These are phyloP conservation scores for Stachybotrys chlorohalonatus DNA, from an alignment of 2,329 filamentous ascomycete species.

Conservation along the genomic window DNA sequence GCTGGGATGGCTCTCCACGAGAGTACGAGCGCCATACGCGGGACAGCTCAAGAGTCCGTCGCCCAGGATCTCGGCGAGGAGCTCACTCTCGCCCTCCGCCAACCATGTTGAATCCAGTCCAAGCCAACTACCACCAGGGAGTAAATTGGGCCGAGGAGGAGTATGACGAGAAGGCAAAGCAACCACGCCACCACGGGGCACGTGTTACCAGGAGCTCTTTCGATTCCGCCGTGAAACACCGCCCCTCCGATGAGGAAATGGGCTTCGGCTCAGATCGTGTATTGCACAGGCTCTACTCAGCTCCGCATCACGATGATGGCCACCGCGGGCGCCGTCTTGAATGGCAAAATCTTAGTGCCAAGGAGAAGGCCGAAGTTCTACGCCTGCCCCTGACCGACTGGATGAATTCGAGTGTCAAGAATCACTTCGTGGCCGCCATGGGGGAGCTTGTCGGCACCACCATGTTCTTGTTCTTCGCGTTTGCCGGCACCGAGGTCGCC, in stretches of 20 bases:
- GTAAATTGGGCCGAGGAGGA: slow-evolving; percentile 14
- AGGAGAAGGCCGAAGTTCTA: slow-evolving; percentile 33
- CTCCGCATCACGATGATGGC: slow-evolving; percentile 3
- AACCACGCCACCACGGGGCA: slow-evolving; percentile 8
- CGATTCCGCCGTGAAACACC: slow-evolving; percentile 7
- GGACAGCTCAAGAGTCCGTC: slow-evolving; percentile 10
- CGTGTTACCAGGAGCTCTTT: slow-evolving; percentile 6
- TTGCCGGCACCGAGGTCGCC: slow-evolving; percentile 29
- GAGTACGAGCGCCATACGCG: slow-evolving; percentile 17
- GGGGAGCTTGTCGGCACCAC: slow-evolving; percentile 32
- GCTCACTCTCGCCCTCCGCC: slow-evolving; percentile 12
- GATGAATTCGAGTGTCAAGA: slow-evolving; percentile 38
- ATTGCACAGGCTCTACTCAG: background rate
- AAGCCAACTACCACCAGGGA: slow-evolving; percentile 2
- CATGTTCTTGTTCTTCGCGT: slow-evolving; percentile 34
- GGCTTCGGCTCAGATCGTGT: slow-evolving; percentile 4
- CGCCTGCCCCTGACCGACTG: slow-evolving; percentile 33
- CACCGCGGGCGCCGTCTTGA: slow-evolving; percentile 17
- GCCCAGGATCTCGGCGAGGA: slow-evolving; percentile 11
- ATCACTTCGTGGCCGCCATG: slow-evolving; percentile 27
- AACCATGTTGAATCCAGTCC: slow-evolving; percentile 12
- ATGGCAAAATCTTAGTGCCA: slow-evolving; percentile 26
- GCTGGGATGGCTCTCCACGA: slow-evolving; percentile 8
- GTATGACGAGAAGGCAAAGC: slow-evolving; percentile 3
- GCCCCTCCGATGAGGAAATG: slow-evolving; percentile 14